Base-by-base conservation (phyloP, 371 early-diverging fungal genomes). In the Rhizopus microsporus region DNA sequence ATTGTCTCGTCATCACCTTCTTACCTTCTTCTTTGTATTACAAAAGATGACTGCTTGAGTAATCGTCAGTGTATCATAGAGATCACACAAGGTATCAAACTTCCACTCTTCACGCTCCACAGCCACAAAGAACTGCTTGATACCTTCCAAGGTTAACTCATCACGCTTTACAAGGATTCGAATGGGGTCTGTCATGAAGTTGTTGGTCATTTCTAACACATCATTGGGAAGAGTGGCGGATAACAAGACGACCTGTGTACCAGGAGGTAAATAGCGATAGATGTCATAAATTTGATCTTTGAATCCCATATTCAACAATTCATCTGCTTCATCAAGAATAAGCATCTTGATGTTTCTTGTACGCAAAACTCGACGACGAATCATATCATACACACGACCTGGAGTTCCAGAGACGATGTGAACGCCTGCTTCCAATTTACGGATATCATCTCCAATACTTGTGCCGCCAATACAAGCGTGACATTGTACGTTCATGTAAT, bases 81-180 rank as follows among this genome's bases (percentile, higher is more conserved):
- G 74, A 77, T 99, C 99, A 69, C 92, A 95, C 44, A 95, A 85
- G 16, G 96, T 99, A 78, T 92, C 95, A 59, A 94, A 92, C 75
- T 93, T 98, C 94, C 90, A 95, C 69, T 93, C 97, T 77, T 94
- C 95, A 71, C 88, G 87, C 72, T 98, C 99, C 8, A 99, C 93
- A 42, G 94, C 90, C 12, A 99, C 93, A 80, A 92, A 99, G 86
- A 98, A 99, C 74, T 99, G 99, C 71, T 96, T 96, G 75, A 99
- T 99, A 62, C 99, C 99, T 82, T 99, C 99, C 40, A 99, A 81
- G n/a, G 99, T 99, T 79, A 99, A 86, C 77, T 99, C 99, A 81
- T 99, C 99, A 80, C 98, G 96, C 89, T 99, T 99, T 58, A 99
- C 97, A 58, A 99, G 88, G 61, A 99, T 98, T 54, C 97, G 90